Conservation (phyloP, 2,329 filamentous ascomycete genomes). For the Torrubiellomyces zombiae region DNA sequence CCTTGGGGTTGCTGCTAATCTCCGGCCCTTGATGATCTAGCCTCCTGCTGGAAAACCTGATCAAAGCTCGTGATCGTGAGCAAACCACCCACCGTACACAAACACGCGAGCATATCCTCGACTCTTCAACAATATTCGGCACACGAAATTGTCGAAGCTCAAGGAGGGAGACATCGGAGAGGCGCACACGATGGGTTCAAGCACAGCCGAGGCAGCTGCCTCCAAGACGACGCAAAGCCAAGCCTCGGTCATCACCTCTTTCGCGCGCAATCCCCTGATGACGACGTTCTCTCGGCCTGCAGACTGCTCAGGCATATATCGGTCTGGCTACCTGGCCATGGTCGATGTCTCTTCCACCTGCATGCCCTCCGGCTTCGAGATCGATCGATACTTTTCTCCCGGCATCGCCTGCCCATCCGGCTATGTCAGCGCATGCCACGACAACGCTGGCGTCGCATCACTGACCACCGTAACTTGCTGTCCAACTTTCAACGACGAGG, state of each 20-base stretch:
- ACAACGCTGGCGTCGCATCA: slow-evolving; percentile 9
- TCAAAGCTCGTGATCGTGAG: too few species aligned
- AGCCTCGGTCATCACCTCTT: slow-evolving; percentile 7
- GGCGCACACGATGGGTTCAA: neutral
- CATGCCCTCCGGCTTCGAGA: slow-evolving; percentile 13
- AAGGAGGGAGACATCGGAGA: too few species aligned
- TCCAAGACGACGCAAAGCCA: neutral
- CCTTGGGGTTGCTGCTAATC: too few species aligned
- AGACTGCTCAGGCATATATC: slow-evolving; percentile 9
- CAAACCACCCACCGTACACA: too few species aligned
- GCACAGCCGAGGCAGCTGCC: neutral
- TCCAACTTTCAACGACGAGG: slow-evolving; percentile 9
- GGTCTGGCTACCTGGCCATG: slow-evolving; percentile 11
- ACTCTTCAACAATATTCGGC: too few species aligned
- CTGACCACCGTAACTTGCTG: slow-evolving; percentile 20
- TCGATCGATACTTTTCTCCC: slow-evolving; percentile 14
- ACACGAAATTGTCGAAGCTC: too few species aligned
- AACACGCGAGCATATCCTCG: too few species aligned
- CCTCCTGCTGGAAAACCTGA: too few species aligned
- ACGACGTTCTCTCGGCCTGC: slow-evolving; percentile 9
- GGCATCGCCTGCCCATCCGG: slow-evolving; percentile 15
- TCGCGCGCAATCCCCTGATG: slow-evolving; percentile 10
- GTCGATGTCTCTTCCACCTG: slow-evolving; percentile 13
- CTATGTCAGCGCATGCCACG: slow-evolving; percentile 14
- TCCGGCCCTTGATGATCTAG: too few species aligned